phyloP scores from a whole-genome alignment of 139 green algal genomes.

The Chlamydomonas eustigma region DNA sequence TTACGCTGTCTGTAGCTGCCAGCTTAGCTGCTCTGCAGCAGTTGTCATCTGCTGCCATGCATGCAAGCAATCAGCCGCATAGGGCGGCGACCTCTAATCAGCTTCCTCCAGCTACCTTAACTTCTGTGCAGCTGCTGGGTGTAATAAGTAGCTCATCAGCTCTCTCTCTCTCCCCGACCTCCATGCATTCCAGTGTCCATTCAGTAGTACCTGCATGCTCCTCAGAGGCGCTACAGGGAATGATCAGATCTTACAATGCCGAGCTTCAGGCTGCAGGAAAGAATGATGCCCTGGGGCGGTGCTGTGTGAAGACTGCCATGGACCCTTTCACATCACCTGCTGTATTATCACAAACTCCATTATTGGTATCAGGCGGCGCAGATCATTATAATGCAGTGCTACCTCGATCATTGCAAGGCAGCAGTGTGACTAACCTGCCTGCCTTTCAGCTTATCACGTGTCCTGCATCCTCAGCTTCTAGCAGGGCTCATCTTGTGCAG shows the following conservation, averaged over 20 bases:
- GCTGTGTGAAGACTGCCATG: no score
- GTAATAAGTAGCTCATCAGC: neutral
- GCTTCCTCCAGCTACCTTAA: neutral
- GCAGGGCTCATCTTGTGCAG: no score
- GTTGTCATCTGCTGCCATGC: no score
- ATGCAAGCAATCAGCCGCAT: no score
- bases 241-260: conserved; percentile 45
- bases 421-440: neutral
- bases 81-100: no score
- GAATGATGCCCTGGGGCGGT: no score
- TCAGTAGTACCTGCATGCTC: neutral
- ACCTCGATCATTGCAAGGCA: no score
- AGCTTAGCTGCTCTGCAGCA: no score
- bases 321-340: no score
- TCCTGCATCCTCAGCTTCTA: neutral
- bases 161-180: neutral
- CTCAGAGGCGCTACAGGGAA: conserved; percentile 16
- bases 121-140: neutral
- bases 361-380: neutral
- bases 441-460: neutral
- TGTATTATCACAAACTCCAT: no score
- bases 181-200: neutral
- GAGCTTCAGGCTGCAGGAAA: conserved; percentile 23
- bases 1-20: no score
- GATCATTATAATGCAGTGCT: no score